Evolutionary conservation across 139 green algal genomes (phyloP).

Genomic region (Tetraselmis chui): DNA sequence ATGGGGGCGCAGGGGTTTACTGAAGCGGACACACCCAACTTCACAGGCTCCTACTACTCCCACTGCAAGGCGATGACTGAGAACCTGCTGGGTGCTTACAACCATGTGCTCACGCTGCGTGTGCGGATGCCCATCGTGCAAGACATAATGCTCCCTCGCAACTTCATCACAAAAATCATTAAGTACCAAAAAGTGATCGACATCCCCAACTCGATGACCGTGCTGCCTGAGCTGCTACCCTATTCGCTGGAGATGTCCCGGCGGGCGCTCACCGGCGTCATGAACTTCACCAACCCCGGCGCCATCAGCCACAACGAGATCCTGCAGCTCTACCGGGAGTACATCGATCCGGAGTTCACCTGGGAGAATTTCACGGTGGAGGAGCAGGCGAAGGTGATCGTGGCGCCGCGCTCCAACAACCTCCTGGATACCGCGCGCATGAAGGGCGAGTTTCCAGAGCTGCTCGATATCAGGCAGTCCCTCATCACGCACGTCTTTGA

Average conservation of each 20-base stretch:
- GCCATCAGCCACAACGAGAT: conserved; percentile 96
- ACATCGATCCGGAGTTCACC: conserved; percentile 90
- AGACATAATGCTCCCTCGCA: conserved; percentile 83
- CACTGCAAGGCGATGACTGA: conserved; percentile 92
- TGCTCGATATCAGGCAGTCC: conserved; percentile 81
- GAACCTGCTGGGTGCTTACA: conserved; percentile 80
- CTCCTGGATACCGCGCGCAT: conserved; percentile 85
- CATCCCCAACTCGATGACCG: conserved; percentile 97
- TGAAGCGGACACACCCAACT: conserved; percentile 91
- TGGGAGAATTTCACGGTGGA: conserved; percentile 93
- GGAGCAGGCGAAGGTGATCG: conserved; percentile 96
- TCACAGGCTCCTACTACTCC: conserved; percentile 95
- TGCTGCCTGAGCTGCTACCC: conserved; percentile 92
- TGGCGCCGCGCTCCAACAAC: conserved; percentile 94
- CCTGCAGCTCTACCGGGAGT: conserved; percentile 89
- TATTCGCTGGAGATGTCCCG: conserved; percentile 83
- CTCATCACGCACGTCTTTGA: conserved; percentile 93
- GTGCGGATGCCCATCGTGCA: conserved; percentile 94
- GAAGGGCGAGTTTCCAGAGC: conserved; percentile 78
- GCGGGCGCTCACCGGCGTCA: conserved; percentile 45
- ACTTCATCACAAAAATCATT: conserved; percentile 99
- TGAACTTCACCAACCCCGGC: conserved; percentile 99
- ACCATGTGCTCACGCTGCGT: conserved; percentile 87
- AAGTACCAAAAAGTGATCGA: conserved; percentile 89
- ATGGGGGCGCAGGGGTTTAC: conserved; percentile 81